Evolutionary conservation across 2,329 filamentous ascomycete genomes (phyloP).

Genomic region (Cytospora piceae): DNA sequence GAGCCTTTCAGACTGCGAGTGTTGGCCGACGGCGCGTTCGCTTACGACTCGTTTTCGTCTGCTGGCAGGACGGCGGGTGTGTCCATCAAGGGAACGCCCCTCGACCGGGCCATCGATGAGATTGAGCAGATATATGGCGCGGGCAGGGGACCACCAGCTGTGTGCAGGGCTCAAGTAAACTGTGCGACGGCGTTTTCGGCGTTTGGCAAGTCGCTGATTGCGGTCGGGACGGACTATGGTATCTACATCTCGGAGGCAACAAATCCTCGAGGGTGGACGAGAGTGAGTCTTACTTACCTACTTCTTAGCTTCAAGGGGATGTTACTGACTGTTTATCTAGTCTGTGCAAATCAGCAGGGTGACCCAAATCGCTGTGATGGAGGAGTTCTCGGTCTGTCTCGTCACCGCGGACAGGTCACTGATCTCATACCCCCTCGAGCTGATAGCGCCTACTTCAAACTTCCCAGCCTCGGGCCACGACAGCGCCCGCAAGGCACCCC

Average conservation of each 20-base stretch:
- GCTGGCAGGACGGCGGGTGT: slow-evolving; percentile 67
- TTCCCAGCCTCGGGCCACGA: slow-evolving; percentile 68
- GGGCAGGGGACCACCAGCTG: slow-evolving; percentile 70
- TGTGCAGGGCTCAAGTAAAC: slow-evolving; percentile 86
- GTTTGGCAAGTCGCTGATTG: slow-evolving; percentile 83
- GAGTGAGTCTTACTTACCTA: slow-evolving; percentile 59
- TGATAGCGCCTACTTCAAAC: slow-evolving; percentile 68
- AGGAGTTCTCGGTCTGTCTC: slow-evolving; percentile 92
- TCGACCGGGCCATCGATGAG: slow-evolving; percentile 88
- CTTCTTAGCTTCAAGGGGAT: slow-evolving; percentile 4
- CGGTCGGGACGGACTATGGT: slow-evolving; percentile 92
- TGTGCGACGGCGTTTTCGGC: slow-evolving; percentile 90
- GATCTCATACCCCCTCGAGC: slow-evolving; percentile 91
- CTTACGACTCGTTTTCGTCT: slow-evolving; percentile 68
- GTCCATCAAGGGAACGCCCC: slow-evolving; percentile 84
- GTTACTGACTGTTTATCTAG: slow-evolving; percentile 48
- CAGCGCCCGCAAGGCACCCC: slow-evolving; percentile 81
- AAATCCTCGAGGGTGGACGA: slow-evolving; percentile 88
- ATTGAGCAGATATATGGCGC: slow-evolving; percentile 78
- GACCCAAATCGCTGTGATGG: slow-evolving; percentile 90
- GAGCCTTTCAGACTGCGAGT: slow-evolving; percentile 93
- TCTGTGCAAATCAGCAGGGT: slow-evolving; percentile 77
- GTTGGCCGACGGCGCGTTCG: slow-evolving; percentile 89
- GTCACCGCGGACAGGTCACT: slow-evolving; percentile 89
- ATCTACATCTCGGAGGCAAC: slow-evolving; percentile 87